Evolutionary conservation across 768 basidiomycete species (phyloP).

Genomic region (Trametes cubensis): DNA sequence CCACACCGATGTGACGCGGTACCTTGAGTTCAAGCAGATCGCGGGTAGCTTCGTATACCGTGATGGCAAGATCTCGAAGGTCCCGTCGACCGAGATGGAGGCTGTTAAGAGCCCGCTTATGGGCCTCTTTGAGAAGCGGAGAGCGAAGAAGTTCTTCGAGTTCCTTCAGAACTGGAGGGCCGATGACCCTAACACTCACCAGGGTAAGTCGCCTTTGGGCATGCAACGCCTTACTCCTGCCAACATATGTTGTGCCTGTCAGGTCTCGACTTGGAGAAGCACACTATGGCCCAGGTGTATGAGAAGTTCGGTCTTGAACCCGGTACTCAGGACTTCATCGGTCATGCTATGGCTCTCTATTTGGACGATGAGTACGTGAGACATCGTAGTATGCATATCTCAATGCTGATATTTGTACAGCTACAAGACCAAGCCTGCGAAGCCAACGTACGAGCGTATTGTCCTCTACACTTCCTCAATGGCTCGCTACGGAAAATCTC

Average conservation of each 20-base stretch:
- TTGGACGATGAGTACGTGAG: slow-evolving; percentile 75
- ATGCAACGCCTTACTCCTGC: neutral
- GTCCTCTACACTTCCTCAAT: slow-evolving; percentile 97
- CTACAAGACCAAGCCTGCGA: slow-evolving; percentile 91
- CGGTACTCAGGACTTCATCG: slow-evolving; percentile 98
- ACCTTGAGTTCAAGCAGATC: slow-evolving; percentile 99
- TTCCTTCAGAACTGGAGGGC: slow-evolving; percentile 96
- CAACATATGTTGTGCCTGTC: neutral
- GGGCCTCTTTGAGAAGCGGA: slow-evolving; percentile 98
- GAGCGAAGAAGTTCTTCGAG: slow-evolving; percentile 98
- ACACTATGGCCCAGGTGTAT: slow-evolving; percentile 93
- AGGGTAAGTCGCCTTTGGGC: slow-evolving; percentile 56
- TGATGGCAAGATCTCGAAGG: slow-evolving; percentile 95
- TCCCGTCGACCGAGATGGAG: slow-evolving; percentile 97
- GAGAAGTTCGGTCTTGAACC: slow-evolving; percentile 96
- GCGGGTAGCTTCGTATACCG: slow-evolving; percentile 97
- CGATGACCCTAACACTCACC: slow-evolving; percentile 93
- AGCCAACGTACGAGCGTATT: slow-evolving; percentile 90
- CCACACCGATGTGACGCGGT: slow-evolving; percentile 97
- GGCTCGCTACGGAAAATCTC: slow-evolving; percentile 99
- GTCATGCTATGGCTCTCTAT: slow-evolving; percentile 98
- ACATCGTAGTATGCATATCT: neutral
- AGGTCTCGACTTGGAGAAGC: slow-evolving; percentile 89
- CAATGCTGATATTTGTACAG: slow-evolving; percentile 42
- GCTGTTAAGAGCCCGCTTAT: slow-evolving; percentile 93